These are phyloP conservation scores for Ogataea salicorniae DNA, from an alignment of 805 yeast genomes.

Conservation along the genomic window DNA sequence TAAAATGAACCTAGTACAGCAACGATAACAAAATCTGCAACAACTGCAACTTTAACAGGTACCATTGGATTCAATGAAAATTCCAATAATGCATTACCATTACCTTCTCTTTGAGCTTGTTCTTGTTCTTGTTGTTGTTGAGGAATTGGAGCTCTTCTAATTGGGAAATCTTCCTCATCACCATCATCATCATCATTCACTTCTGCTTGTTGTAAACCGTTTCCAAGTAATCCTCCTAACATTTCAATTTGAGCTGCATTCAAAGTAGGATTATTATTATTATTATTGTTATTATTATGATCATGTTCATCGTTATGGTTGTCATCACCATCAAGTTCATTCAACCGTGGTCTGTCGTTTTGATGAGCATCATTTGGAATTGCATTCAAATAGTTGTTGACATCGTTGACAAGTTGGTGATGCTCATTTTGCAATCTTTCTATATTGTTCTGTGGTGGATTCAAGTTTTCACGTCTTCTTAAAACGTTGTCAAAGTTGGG, in stretches of 20 bases:
- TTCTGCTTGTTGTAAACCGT: not conserved
- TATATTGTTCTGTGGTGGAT: not conserved
- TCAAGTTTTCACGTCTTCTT: not conserved
- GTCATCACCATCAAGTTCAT: not conserved
- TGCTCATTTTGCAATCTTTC: conserved; percentile 2
- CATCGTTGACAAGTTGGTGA: not conserved
- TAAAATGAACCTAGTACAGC: conserved; percentile 20
- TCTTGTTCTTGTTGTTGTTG: not conserved
- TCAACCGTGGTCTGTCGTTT: not conserved
- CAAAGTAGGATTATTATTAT: no score
- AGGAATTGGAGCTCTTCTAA: not conserved
- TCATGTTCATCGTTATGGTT: no score
- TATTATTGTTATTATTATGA: no score
- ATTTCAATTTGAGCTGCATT: not conserved
- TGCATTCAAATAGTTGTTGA: not conserved
- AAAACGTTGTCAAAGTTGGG: not conserved
- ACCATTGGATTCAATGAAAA: conserved; percentile 10
- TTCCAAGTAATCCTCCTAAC: not conserved
- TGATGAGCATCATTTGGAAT: not conserved
- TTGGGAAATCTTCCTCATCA: no score
- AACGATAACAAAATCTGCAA: conserved; percentile 18
- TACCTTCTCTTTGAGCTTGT: not conserved
- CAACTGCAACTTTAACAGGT: conserved; percentile 16
- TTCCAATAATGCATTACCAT: conserved; percentile 11
- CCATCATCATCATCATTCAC: no score